Evolutionary conservation across 371 early-diverging fungal genomes (phyloP).

Genomic region (Mortierella polycephala): DNA sequence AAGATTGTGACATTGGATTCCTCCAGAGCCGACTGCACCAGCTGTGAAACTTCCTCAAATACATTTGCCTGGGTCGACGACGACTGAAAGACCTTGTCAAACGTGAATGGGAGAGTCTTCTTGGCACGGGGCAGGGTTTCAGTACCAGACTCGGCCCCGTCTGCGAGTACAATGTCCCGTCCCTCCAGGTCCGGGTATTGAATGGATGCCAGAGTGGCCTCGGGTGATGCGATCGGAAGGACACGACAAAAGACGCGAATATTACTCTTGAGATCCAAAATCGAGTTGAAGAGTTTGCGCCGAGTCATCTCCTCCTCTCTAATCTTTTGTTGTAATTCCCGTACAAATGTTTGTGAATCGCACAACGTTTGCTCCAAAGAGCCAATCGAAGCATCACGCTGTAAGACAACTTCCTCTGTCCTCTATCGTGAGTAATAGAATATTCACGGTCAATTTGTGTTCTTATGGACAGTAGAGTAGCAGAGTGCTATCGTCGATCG

Average conservation of each 20-base stretch:
- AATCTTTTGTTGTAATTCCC: slow-evolving; percentile 68
- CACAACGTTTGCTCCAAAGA: slow-evolving; percentile 54
- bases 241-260: slow-evolving; percentile 97
- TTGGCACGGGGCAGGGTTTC: slow-evolving; percentile 7
- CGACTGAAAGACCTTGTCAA: slow-evolving; percentile 81
- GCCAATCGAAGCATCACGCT: slow-evolving; percentile 59
- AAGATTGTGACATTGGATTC: slow-evolving; percentile 98
- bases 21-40: slow-evolving; percentile 94
- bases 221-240: slow-evolving; percentile 70
- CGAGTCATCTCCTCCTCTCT: slow-evolving; percentile 79
- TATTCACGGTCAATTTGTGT: background rate
- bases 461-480: too few relatives aligned
- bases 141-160: background rate
- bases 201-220: slow-evolving; percentile 20
- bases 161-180: slow-evolving; percentile 58
- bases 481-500: background rate
- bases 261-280: slow-evolving; percentile 96
- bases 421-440: slow-evolving; percentile 18
- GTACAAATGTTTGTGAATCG: slow-evolving; percentile 43
- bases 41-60: slow-evolving; percentile 91
- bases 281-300: slow-evolving; percentile 83
- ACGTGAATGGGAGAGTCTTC: slow-evolving; percentile 77
- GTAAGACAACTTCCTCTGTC: slow-evolving; percentile 55
- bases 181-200: slow-evolving; percentile 58
- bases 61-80: slow-evolving; percentile 77